Percentiles rank a stretch among this genome's conserved stretches.
Conservation (phyloP, 306 rosid species). For the Erythrophleum fordii region DNA sequence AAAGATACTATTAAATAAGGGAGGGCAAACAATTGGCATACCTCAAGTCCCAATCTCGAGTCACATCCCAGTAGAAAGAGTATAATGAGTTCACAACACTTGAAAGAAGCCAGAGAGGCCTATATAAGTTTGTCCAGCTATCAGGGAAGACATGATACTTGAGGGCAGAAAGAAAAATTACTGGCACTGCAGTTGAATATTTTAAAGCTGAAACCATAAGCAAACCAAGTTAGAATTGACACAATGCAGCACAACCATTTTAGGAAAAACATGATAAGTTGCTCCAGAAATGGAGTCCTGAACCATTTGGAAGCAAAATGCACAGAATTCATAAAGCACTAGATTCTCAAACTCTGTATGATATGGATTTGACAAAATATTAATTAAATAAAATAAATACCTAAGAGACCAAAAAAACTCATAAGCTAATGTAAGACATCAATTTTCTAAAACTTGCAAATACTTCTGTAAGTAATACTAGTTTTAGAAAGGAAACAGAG, state of each 20-base stretch:
- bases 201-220: constrained; percentile 84
- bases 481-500: constrained; percentile 5
- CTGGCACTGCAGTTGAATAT: constrained; percentile 90
- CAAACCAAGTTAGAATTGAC: constrained; percentile 41
- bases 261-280: constrained; percentile 9
- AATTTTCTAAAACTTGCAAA: constrained; percentile 27
- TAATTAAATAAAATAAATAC: not conserved
- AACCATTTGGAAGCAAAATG: constrained; percentile 22
- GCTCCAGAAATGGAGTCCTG: constrained; percentile 9
- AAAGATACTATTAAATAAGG: constrained; percentile 28
- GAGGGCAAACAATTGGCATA: constrained; percentile 44
- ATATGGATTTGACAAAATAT: not conserved
- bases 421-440: not conserved
- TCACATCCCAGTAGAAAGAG: constrained; percentile 99
- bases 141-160: constrained; percentile 88
- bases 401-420: not conserved
- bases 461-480: not conserved
- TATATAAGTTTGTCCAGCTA: constrained; percentile 83
- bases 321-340: not conserved
- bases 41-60: constrained; percentile 98
- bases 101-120: constrained; percentile 97
- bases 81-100: constrained; percentile 85
- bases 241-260: constrained; percentile 19
- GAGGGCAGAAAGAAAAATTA: constrained; percentile 77
- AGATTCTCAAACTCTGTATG: not conserved